Conservation (phyloP, 2,329 filamentous ascomycete genomes). For the Tolypocladium album region DNA sequence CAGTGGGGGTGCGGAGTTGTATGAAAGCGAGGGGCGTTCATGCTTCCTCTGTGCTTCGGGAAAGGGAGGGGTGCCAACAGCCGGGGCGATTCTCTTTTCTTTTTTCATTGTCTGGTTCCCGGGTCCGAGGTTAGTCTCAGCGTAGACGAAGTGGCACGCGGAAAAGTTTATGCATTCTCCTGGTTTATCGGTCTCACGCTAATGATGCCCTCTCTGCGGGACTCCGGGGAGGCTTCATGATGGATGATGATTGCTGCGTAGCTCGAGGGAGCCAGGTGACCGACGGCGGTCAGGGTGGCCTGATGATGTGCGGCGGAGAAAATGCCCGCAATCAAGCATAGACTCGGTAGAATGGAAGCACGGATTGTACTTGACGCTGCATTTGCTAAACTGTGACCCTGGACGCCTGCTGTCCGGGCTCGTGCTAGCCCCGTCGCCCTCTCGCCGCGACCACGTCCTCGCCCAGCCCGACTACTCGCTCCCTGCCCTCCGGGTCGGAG, state of each 20-base stretch:
- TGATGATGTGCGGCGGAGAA: conserved; percentile 2
- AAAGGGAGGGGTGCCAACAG: conserved; percentile 3
- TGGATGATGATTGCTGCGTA: conserved; percentile 13
- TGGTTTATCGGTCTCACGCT: conserved; percentile 15
- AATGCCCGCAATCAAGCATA: conserved; percentile 20
- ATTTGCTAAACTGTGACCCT: neutral
- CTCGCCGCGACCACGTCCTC: neutral
- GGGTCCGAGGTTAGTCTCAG: conserved; percentile 20
- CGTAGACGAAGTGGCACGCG: conserved; percentile 20
- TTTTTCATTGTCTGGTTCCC: conserved; percentile 10
- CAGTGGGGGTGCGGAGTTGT: neutral
- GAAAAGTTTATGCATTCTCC: conserved; percentile 22
- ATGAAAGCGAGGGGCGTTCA: neutral
- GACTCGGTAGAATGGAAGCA: conserved; percentile 26
- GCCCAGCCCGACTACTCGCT: conserved; percentile 8
- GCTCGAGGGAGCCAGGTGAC: conserved; percentile 3
- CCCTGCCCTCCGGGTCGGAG: conserved; percentile 17
- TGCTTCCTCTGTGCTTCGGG: neutral
- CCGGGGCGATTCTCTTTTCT: conserved; percentile 13
- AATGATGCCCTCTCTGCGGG: conserved; percentile 5
- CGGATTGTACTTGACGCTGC: neutral
- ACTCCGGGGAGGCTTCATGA: conserved; percentile 13
- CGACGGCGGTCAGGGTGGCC: conserved; percentile 2
- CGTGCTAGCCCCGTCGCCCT: too few relatives aligned
- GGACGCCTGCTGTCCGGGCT: neutral